Percentiles rank a stretch among this genome's conserved stretches.
Conservation (phyloP, 768 basidiomycete species). For the Sporobolomyces pararoseus region DNA sequence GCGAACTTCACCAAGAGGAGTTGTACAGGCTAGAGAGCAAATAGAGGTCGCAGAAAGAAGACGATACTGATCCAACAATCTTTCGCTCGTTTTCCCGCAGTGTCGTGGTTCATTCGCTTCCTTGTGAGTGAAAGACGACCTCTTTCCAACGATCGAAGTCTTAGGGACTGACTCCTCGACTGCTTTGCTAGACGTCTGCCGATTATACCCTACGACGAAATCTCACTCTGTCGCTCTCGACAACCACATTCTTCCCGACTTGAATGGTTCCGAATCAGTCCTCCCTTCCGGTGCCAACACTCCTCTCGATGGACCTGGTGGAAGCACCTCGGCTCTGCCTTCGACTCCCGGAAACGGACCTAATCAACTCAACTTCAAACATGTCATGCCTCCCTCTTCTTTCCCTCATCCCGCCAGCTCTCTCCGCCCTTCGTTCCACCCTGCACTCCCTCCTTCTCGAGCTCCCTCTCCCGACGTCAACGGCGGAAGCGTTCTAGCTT, state of each 20-base stretch:
- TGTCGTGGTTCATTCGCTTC: constrained; percentile 41
- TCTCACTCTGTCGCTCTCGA: constrained; percentile 39
- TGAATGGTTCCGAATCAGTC: constrained; percentile 20
- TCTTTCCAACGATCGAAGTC: no score
- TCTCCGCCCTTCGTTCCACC: constrained; percentile 34
- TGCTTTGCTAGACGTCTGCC: constrained; percentile 44
- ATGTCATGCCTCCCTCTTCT: constrained; percentile 33
- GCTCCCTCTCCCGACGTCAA: constrained; percentile 23
- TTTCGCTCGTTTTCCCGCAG: constrained; percentile 23
- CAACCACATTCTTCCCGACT: constrained; percentile 22
- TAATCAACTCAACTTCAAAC: constrained; percentile 15
- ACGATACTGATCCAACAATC: neutral
- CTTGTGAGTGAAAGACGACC: constrained; percentile 14
- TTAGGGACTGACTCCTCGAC: no score
- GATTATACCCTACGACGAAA: constrained; percentile 34
- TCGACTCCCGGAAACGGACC: constrained; percentile 2
- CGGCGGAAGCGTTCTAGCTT: neutral
- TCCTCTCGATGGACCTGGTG: constrained; percentile 38
- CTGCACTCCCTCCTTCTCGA: constrained; percentile 28
- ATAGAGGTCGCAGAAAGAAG: no score
- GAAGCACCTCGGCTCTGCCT: constrained; percentile 29
- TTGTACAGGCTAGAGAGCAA: no score
- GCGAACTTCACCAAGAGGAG: no score
- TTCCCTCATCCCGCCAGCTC: constrained; percentile 31
- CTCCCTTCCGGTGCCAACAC: constrained; percentile 33